These are phyloP conservation scores for Blastobotrys arbuscula DNA, from an alignment of 1,139 yeast genomes.

Conservation along the genomic window DNA sequence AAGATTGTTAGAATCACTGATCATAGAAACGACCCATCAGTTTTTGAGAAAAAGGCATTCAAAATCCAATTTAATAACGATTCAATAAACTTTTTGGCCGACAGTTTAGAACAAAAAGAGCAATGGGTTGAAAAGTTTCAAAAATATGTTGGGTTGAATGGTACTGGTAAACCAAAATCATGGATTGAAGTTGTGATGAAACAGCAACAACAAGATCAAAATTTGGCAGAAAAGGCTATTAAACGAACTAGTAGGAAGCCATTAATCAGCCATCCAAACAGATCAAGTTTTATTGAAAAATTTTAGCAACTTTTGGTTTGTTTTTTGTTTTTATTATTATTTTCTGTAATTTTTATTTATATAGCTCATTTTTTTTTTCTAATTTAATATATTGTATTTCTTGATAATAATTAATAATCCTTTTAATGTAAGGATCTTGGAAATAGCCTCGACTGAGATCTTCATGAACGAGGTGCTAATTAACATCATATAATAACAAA, in stretches of 20 bases:
- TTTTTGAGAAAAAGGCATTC: slow-evolving; percentile 40
- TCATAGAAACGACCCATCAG: slow-evolving; percentile 30
- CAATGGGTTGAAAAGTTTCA: slow-evolving; percentile 44
- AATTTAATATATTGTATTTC: background rate
- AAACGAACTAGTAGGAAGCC: background rate
- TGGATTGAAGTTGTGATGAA: slow-evolving; percentile 8
- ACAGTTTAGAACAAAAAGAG: slow-evolving; percentile 45
- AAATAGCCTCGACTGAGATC: too few species aligned
- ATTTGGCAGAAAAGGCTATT: background rate
- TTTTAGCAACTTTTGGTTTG: background rate
- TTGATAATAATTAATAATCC: slow-evolving; percentile 17
- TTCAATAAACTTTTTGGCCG: slow-evolving; percentile 59
- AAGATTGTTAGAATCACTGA: slow-evolving; percentile 39
- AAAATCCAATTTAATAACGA: slow-evolving; percentile 54
- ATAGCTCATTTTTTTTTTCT: background rate
- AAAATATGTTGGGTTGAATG: background rate
- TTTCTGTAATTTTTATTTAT: background rate
- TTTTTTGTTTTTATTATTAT: background rate
- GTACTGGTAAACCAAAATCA: background rate
- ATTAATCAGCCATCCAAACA: background rate
- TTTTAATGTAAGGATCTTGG: too few species aligned
- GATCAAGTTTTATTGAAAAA: slow-evolving; percentile 6
- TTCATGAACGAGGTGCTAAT: too few species aligned
- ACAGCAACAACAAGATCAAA: background rate
- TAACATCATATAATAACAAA: too few species aligned